phyloP scores from a whole-genome alignment of 1,139 yeast species.

The Kodamaea sp. region DNA sequence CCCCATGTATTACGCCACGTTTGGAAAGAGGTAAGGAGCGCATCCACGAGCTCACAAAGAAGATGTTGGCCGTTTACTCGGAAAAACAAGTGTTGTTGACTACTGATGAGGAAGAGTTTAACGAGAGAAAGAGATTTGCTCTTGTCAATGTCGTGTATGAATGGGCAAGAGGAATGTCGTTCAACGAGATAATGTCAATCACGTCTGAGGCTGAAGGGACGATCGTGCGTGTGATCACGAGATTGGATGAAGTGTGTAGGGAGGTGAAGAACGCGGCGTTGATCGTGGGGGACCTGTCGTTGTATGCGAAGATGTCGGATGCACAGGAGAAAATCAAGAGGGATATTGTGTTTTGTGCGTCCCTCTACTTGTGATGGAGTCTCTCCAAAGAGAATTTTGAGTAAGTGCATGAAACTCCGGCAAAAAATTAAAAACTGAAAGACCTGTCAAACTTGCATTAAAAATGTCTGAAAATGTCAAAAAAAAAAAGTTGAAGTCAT shows the following conservation, averaged over 20 bases:
- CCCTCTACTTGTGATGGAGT: conserved; percentile 72
- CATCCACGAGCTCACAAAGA: conserved; percentile 67
- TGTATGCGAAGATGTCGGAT: conserved; percentile 82
- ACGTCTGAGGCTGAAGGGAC: conserved; percentile 95
- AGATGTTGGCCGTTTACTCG: conserved; percentile 58
- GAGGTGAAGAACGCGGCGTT: conserved; percentile 93
- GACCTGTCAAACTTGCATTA: too few species aligned
- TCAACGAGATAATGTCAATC: conserved; percentile 83
- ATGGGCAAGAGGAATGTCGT: conserved; percentile 95
- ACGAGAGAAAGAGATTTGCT: conserved; percentile 82
- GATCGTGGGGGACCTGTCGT: conserved; percentile 86
- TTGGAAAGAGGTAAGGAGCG: conserved; percentile 72
- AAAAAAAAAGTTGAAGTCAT: too few species aligned
- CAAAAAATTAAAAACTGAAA: too few species aligned
- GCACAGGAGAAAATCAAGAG: conserved; percentile 95
- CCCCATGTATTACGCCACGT: conserved; percentile 70
- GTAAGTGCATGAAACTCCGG: background rate
- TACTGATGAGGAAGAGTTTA: conserved; percentile 79
- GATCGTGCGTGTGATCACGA: conserved; percentile 92
- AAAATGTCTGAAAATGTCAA: too few species aligned
- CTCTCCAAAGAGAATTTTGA: background rate
- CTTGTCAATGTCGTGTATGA: conserved; percentile 92
- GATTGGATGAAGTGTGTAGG: conserved; percentile 91
- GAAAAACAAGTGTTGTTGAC: conserved; percentile 73
- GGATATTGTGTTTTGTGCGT: conserved; percentile 96